Evolutionary conservation across 345 rosid species (phyloP), one percentile per base, ranked within the genome.

Genomic region (Viola odorata): DNA sequence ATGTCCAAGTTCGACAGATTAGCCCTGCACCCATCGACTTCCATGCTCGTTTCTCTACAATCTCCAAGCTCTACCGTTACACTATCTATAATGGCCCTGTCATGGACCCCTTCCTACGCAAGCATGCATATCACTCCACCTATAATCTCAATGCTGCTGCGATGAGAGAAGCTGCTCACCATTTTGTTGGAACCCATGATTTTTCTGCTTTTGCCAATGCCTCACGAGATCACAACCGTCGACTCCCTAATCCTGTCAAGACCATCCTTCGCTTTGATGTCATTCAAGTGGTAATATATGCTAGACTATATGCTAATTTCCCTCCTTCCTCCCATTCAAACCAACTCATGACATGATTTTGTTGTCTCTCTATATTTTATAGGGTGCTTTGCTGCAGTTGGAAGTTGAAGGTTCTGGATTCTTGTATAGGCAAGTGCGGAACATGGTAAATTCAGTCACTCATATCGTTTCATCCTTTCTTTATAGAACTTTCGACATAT

Each of bases 321-420:
- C 45, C 7, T 11, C 7, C 45, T 6, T 11, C 45, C 45, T 42
- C 45, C 3, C 45, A 42, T 42, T 23, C 61, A 38, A 4, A 50
- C 62, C 55, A 3, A 44, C 54, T 55, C 50, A 42, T 48, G 8
- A 12, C n/a, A 32, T 56, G 53, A 49, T 37, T 13, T 60, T 37
- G 40, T 60, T n/a, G 9, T 36, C 3, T 47, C 5, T 60, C 55
- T 60, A 23, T 55, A 41, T 54, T 57, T 53, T 56, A 44, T 65
- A 89, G 96, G 96, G 96, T 52, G 63, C 91, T 77, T 83, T 89
- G 41, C 55, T 89, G 51, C 89, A 83, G 78, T 75, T 89, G 38
- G 90, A 94, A 75, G 96, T 94, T 56, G 96, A 87, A 81, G 97
- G 99, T 69, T 75, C 96, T 0, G 96, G 95, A 41, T 87, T 91